Evolutionary conservation across 2,329 filamentous ascomycete species (phyloP).

Genomic region (Alternaria angustiovoidea): DNA sequence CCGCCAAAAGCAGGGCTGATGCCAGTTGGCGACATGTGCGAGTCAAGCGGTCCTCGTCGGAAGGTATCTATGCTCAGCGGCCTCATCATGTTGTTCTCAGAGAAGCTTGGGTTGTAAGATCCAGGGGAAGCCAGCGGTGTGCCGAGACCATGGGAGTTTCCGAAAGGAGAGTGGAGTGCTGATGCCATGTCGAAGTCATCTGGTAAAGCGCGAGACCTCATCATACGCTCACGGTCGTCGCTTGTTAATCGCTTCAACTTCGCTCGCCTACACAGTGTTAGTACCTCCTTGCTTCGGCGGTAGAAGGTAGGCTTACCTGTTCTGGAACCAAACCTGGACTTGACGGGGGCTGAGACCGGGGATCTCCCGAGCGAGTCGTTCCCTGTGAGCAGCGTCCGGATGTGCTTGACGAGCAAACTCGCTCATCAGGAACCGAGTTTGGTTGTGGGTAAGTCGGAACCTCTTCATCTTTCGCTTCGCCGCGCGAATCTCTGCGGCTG

Average conservation of each 20-base stretch:
- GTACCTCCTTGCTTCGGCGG: conserved; percentile 2
- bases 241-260: conserved; percentile 69
- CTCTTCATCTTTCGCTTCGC: conserved; percentile 72
- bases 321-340: conserved; percentile 99
- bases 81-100: conserved; percentile 69
- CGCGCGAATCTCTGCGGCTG: conserved; percentile 58
- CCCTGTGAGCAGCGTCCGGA: conserved; percentile 88
- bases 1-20: conserved; percentile 73
- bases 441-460: conserved; percentile 90
- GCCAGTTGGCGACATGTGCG: conserved; percentile 71
- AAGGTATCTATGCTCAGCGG: conserved; percentile 74
- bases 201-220: conserved; percentile 66
- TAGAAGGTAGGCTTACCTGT: conserved; percentile 70
- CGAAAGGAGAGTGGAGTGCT: conserved; percentile 65
- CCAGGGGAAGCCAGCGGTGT: conserved; percentile 59
- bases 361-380: conserved; percentile 86
- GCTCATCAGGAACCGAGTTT: conserved; percentile 97
- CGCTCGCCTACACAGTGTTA: conserved; percentile 58
- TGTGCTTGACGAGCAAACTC: conserved; percentile 96
- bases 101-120: conserved; percentile 50
- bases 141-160: conserved; percentile 54
- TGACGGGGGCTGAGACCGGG: conserved; percentile 90
- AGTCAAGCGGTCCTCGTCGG: conserved; percentile 68
- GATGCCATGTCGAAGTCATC: conserved; percentile 68
- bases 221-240: conserved; percentile 68